These are phyloP conservation scores for Rhizoctonia solani DNA, from an alignment of 1,284 basidiomycete species.

Conservation along the genomic window DNA sequence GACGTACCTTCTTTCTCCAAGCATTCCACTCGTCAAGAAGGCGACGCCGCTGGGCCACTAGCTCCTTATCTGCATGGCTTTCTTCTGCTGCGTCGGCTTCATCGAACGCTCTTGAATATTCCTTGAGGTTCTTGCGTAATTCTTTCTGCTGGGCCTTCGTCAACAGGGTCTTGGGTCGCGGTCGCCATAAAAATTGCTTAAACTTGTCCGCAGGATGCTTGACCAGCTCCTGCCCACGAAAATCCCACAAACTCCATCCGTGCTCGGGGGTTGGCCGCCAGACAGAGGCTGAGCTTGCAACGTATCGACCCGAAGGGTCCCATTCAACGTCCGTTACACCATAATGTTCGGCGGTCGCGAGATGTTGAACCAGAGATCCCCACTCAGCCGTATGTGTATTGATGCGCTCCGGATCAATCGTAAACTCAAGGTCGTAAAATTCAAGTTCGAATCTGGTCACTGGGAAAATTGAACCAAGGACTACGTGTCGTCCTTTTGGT, in stretches of 20 bases:
- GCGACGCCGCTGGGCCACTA: conserved; percentile 87
- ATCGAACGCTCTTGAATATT: conserved; percentile 91
- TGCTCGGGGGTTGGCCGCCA: conserved; percentile 97
- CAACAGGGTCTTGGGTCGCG: conserved; percentile 86
- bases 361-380: conserved; percentile 84
- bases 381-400: conserved; percentile 65
- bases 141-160: conserved; percentile 87
- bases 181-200: conserved; percentile 99
- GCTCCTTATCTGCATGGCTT: conserved; percentile 90
- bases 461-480: conserved; percentile 94
- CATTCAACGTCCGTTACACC: conserved; percentile 98
- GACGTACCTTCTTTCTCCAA: conserved; percentile 59
- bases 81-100: conserved; percentile 97
- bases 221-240: conserved; percentile 89
- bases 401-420: conserved; percentile 65
- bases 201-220: conserved; percentile 92
- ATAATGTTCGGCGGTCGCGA: conserved; percentile 94
- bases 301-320: conserved; percentile 95
- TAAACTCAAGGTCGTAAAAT: conserved; percentile 98
- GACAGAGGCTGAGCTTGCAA: conserved; percentile 91
- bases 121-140: conserved; percentile 88
- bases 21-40: conserved; percentile 99
- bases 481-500: conserved; percentile 93
- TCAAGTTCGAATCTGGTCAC: conserved; percentile 96
- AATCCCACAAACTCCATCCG: conserved; percentile 97